Base-by-base conservation (phyloP, 2,329 filamentous ascomycete genomes). In the Anthostomella pinea region DNA sequence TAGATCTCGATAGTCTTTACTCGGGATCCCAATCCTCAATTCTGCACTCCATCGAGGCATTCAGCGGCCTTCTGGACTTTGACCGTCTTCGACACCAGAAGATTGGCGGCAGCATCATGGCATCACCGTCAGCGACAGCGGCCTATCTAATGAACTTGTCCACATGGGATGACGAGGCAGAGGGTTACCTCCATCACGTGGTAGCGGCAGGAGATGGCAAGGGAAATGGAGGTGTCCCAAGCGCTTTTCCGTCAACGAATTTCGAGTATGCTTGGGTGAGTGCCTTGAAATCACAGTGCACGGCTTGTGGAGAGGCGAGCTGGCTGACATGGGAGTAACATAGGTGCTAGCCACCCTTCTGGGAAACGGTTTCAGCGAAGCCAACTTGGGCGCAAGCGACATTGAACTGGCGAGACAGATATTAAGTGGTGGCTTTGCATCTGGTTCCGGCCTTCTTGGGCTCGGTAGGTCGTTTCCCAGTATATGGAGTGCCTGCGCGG, bases 101-200 rank as follows among this genome's bases (percentile, higher is more conserved):
- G 35, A 41, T 51, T 11, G 41, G 45, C 25, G 60, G 58, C 2
- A 45, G 45, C 7, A 59, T 64, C 39, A 52, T 63, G 46, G 58
- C 43, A 2, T 65, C 60, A 2, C 63, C 64, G 6, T 59, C 62
- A 2, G 57, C 63, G 1, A 66, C 63, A 1, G 63, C 62, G 1
- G 62, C 37, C 10, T 34, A 30, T 16, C 31, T 35, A 4, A 39
- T 39, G 31, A 14, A 39, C 20, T 9, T 19, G 6, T 21, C 32
- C 3, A 11, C 16, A 6, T 39, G 37, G 32, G 31, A 39, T 11
- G 26, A 35, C 3, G 37, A 39, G 9, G 11, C 31, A 6, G 37
- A 39, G 24, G 6, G 3, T 4, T 39, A 39, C n/a, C 11, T 39
- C 3, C 8, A 21, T 6, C 37, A 35, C 8, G 31, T 35, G 2